phyloP scores from a whole-genome alignment of 2,329 filamentous ascomycete genomes.

The Beauveria sp. region DNA sequence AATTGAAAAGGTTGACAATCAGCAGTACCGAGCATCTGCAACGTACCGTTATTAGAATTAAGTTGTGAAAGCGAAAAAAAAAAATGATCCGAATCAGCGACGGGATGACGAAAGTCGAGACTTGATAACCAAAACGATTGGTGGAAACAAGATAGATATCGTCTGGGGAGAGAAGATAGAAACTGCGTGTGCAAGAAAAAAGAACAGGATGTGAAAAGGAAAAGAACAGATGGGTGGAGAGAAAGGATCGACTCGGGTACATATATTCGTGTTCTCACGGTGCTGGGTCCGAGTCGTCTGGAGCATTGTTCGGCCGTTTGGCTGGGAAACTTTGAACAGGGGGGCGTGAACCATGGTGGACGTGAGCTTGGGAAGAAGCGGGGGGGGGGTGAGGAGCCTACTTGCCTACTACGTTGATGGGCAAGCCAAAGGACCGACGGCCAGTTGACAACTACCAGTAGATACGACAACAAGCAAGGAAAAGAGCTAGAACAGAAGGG shows the following conservation, averaged over 20 bases:
- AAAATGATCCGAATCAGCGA: slow-evolving; percentile 3
- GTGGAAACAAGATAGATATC: slow-evolving; percentile 6
- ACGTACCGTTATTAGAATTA: slow-evolving; percentile 8
- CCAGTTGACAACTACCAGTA: background rate
- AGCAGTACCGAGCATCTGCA: background rate
- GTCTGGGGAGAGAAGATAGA: slow-evolving; percentile 7
- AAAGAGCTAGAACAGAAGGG: background rate
- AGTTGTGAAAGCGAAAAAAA: slow-evolving; percentile 1
- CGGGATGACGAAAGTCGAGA: slow-evolving; percentile 7
- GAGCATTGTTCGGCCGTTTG: slow-evolving; percentile 6
- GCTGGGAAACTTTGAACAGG: background rate
- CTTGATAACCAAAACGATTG: slow-evolving; percentile 9
- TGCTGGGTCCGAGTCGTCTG: background rate
- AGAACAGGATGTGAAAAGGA: background rate
- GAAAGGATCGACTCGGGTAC: slow-evolving; percentile 5
- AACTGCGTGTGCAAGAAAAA: background rate
- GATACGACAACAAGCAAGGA: background rate
- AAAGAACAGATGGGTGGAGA: background rate
- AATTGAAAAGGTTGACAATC: background rate
- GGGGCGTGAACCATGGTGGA: background rate
- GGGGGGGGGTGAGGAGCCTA: background rate
- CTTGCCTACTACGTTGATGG: too few species aligned
- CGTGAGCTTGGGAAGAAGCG: background rate
- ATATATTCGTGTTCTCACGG: slow-evolving; percentile 3
- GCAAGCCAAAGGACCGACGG: too few species aligned